A percentile compares a stretch with the other conserved stretches of the same genome.
These are phyloP conservation scores for Suillus cothurnatus DNA, from an alignment of 768 basidiomycete genomes.

Conservation along the genomic window DNA sequence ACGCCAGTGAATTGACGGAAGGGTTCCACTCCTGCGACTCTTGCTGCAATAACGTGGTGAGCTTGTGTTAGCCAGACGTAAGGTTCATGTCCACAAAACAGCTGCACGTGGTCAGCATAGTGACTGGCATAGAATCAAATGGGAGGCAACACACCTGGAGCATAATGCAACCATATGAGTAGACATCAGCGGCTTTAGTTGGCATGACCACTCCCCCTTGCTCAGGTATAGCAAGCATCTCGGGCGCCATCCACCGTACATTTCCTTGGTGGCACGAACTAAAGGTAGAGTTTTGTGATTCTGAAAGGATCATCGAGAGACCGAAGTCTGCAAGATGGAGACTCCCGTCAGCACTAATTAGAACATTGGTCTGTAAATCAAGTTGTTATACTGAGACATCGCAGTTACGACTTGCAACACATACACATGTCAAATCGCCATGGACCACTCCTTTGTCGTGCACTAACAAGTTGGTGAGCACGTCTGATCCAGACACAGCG, in stretches of 20 bases:
- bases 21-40: neutral
- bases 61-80: constrained; percentile 20
- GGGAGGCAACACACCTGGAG: constrained; percentile 30
- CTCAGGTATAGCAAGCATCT: constrained; percentile 28
- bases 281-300: constrained; percentile 37
- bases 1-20: neutral
- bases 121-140: constrained; percentile 7
- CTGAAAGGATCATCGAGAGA: constrained; percentile 37
- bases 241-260: constrained; percentile 42
- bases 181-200: constrained; percentile 35
- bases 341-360: constrained; percentile 33
- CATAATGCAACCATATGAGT: constrained; percentile 43
- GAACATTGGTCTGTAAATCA: constrained; percentile 22
- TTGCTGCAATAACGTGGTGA: constrained; percentile 19
- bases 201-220: constrained; percentile 12
- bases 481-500: neutral
- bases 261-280: constrained; percentile 32
- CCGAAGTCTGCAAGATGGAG: constrained; percentile 43
- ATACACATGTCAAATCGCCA: constrained; percentile 11
- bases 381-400: too few relatives aligned
- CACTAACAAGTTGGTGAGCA: constrained; percentile 6
- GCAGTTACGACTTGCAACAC: constrained; percentile 6
- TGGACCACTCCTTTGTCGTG: constrained; percentile 9
- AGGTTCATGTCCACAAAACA: constrained; percentile 26
- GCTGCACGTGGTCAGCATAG: constrained; percentile 12